Base-by-base conservation (phyloP, 176 grass and related monocot genomes). In the Musa troglodytarum region DNA sequence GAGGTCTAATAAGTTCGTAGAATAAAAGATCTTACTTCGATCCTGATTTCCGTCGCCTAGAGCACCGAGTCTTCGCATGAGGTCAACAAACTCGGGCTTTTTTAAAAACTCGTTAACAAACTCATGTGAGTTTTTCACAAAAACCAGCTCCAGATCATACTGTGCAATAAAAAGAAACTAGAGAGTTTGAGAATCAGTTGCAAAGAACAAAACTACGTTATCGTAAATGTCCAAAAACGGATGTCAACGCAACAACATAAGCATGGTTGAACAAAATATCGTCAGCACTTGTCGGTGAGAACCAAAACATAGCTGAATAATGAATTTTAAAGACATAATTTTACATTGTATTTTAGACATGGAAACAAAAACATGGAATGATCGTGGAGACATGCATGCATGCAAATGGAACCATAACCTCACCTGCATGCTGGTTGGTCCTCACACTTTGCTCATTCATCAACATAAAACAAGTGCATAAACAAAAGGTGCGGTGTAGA, bases 91-190 rank as follows among this genome's bases (percentile, higher is more conserved):
- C 78, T 94, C 90, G 25, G 80, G 77, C 73, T 84, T 99, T 91
- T 87, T 62, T 76, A 98, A 58, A 63, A 91, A 98, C 71, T 98
- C 88, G 0, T 98, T 63, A 56, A 93, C 88, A 82, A 98, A 93
- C 83, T 93, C 94, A 12, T 93, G 94, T 17, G 87, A 98, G 65
- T 98, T 98, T 76, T 98, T 99, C 72, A 74, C 86, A 63, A 99
- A 81, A 75, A 94, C 84, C 19, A 99, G 83, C 77, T 99, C 90
- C 29, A 94, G 73, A 80, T 85, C 88, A 87, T 89, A 89, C 95
- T 94, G 84, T 51, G 64, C 77, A 78, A 69, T 55, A 65, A 59
- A 22, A 22, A 55, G 20, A 69, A 55, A 55, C 79, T 78, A 67
- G 56, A 69, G 51, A 73, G 25, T 9, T 12, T 21, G 9, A 14